Conservation (phyloP, 192 early-diverging fungal species). For the Coemansia sp. region DNA sequence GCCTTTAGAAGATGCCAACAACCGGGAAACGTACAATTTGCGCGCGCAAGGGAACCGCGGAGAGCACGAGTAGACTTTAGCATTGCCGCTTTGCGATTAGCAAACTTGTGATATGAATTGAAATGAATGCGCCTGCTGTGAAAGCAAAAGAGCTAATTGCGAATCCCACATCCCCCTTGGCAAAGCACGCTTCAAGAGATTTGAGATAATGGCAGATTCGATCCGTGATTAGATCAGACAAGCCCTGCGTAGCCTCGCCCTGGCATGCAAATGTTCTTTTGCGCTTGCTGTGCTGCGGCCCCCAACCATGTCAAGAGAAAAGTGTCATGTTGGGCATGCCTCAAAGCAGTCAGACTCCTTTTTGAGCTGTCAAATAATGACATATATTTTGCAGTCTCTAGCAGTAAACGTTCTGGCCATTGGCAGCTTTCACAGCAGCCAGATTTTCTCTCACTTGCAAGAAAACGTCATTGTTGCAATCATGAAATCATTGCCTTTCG, state of each 20-base stretch:
- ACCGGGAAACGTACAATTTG: slow-evolving; percentile 29
- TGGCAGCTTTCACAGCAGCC: too few relatives aligned
- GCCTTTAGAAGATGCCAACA: too few relatives aligned
- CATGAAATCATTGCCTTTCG: too few relatives aligned
- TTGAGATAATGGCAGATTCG: not conserved
- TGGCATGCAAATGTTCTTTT: too few relatives aligned
- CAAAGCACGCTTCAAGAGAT: too few relatives aligned
- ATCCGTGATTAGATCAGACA: slow-evolving; percentile 1
- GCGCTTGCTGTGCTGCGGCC: too few relatives aligned
- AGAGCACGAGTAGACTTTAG: slow-evolving; percentile 29
- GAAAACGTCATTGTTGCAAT: too few relatives aligned
- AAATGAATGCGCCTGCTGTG: not conserved
- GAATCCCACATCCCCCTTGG: not conserved
- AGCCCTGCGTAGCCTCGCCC: too few relatives aligned
- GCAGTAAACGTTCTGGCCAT: too few relatives aligned
- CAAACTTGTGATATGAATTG: not conserved
- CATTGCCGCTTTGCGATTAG: slow-evolving; percentile 9
- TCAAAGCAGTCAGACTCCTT: not conserved
- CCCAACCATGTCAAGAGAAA: not conserved
- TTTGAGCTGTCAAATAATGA: not conserved
- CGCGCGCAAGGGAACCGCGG: slow-evolving; percentile 11
- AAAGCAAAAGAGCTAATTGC: not conserved
- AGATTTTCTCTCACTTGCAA: too few relatives aligned
- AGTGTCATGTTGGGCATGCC: not conserved
- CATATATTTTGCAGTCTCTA: not conserved